Evolutionary conservation across 106 monocot genomes (phyloP), one percentile per base, ranked within the genome.

Genomic region (Dioscorea alata): DNA sequence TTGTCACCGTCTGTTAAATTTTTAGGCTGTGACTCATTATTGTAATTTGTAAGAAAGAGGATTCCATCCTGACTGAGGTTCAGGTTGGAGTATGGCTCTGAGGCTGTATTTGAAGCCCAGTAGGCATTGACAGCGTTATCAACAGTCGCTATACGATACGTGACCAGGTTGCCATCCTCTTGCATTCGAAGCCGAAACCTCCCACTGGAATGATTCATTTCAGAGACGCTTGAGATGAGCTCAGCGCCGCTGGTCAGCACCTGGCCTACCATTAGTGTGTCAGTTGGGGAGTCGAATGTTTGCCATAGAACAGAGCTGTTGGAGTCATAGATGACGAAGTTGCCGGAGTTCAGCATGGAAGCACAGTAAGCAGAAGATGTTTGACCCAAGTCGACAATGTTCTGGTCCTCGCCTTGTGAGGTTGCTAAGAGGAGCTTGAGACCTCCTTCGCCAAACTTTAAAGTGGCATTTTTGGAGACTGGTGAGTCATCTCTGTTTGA

Each of bases 231-330:
- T 49, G 74, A 74, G 19, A 70, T 12, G 22, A 74, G 74, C 64
- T 28, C 3, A 28, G 28, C 34, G 0, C 57, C 65, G 0, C 58
- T 2, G 12, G 1, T 0, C 9, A 80, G 58, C 13, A 32, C 2
- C 57, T 80, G 74, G 23, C 69, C 70, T 1, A 64, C 2, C 1
- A 80, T 5, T 49, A 80, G 20, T 34, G 80, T 80, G 59, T 80
- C 80, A 0, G 69, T 70, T 15, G 70, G 63, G 21, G 32, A 0
- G 4, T 13, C 33, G 49, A 74, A 80, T 57, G 64, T 80, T 9
- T 23, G 32, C 80, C 74, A 80, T 0, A 19, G 13, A 23, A 42
- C 15, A 2, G n/a, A 0, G 12, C 12, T 12, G 23, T 57, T 65
- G 23, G 64, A 24, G n/a, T 64, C 32, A 16, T 59, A 65, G 52